Conservation (phyloP, 345 rosid genomes). For the Citrus cavaleriei region DNA sequence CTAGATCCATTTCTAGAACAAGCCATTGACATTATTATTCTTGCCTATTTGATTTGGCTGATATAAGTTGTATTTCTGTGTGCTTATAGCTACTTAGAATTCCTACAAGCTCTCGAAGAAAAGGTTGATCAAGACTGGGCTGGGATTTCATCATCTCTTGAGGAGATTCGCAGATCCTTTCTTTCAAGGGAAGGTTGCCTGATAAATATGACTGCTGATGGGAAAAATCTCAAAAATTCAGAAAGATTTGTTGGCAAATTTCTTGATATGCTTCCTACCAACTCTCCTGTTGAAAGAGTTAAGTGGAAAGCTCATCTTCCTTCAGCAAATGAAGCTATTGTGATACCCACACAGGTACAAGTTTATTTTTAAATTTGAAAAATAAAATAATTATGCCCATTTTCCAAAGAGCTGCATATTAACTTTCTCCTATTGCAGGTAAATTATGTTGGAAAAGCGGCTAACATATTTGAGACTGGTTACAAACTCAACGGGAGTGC, state of each 20-base stretch:
- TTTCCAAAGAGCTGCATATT: neutral
- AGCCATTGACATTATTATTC: neutral
- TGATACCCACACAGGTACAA: slow-evolving; percentile 85
- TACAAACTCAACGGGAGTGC: slow-evolving; percentile 87
- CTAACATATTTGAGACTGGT: slow-evolving; percentile 68
- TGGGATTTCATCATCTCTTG: slow-evolving; percentile 81
- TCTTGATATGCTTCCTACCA: slow-evolving; percentile 80
- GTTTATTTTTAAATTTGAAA: neutral
- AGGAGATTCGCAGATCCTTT: slow-evolving; percentile 76
- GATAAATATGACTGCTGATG: slow-evolving; percentile 87
- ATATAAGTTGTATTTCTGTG: slow-evolving; percentile 13
- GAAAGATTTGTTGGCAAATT: slow-evolving; percentile 74
- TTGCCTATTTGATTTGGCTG: neutral
- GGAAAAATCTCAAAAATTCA: slow-evolving; percentile 49
- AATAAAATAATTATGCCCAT: neutral
- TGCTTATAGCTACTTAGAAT: slow-evolving; percentile 72
- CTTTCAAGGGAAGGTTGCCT: slow-evolving; percentile 77
- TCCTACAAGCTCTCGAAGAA: slow-evolving; percentile 70
- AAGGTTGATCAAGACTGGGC: slow-evolving; percentile 89
- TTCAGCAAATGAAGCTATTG: slow-evolving; percentile 78
- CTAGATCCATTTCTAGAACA: neutral
- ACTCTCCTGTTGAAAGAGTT: slow-evolving; percentile 34
- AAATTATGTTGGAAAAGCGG: slow-evolving; percentile 96
- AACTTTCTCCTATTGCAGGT: slow-evolving; percentile 47
- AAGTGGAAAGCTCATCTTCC: slow-evolving; percentile 66